Percentiles rank a stretch among this genome's conserved stretches.
Evolutionary conservation across 2,329 filamentous ascomycete genomes (phyloP).

Genomic region (Pseudocercospora musae): DNA sequence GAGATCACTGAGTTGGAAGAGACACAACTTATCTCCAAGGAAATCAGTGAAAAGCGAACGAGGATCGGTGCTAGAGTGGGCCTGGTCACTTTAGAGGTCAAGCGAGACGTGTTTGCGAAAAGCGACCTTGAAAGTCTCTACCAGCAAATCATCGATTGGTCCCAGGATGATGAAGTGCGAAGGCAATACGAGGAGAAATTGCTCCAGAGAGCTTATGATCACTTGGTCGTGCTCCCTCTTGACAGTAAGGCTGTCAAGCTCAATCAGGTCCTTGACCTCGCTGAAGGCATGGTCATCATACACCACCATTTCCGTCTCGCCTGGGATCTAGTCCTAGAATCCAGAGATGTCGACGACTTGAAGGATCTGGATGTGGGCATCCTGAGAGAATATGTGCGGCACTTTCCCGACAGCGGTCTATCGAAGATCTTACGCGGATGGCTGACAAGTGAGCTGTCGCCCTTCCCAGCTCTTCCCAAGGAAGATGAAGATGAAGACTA

Average conservation of each 20-base stretch:
- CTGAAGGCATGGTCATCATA: conserved; percentile 92
- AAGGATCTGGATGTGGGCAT: conserved; percentile 73
- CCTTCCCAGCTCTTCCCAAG: conserved; percentile 67
- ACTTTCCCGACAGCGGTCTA: conserved; percentile 82
- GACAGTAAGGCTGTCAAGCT: conserved; percentile 69
- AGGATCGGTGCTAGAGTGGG: conserved; percentile 78
- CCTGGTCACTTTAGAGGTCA: conserved; percentile 83
- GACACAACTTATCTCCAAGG: conserved; percentile 80
- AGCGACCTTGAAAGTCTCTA: conserved; percentile 81
- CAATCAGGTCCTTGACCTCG: conserved; percentile 69
- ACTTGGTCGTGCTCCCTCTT: conserved; percentile 64
- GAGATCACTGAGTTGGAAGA: conserved; percentile 83
- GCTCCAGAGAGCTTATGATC: conserved; percentile 74
- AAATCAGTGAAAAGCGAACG: conserved; percentile 85
- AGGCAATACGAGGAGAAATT: conserved; percentile 88
- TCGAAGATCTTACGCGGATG: conserved; percentile 79
- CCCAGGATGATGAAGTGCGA: conserved; percentile 76
- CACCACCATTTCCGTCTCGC: conserved; percentile 85
- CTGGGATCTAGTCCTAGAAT: conserved; percentile 88
- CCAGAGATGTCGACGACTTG: conserved; percentile 74
- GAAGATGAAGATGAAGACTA: conserved; percentile 40
- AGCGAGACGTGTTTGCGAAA: conserved; percentile 72
- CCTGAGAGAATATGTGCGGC: conserved; percentile 74
- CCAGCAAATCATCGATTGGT: conserved; percentile 83
- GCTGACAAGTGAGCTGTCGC: conserved; percentile 77